phyloP scores from a whole-genome alignment of 2,329 filamentous ascomycete genomes.

The Fusarium oxysporum region DNA sequence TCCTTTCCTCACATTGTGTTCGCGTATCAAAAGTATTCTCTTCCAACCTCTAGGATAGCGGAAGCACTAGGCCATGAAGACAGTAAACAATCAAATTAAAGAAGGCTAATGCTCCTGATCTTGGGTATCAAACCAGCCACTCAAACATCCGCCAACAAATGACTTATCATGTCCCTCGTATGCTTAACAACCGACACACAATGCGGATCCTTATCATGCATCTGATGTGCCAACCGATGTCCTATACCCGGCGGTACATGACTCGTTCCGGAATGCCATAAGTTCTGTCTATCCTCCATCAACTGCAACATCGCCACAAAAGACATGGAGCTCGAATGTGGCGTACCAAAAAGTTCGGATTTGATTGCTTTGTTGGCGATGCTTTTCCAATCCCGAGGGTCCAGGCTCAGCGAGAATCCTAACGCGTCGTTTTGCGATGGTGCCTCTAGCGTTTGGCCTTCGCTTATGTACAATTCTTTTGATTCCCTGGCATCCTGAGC shows the following conservation, averaged over 20 bases:
- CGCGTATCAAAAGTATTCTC: too few relatives aligned
- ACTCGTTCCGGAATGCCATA: constrained; percentile 40
- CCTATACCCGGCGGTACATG: constrained; percentile 12
- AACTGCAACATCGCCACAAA: constrained; percentile 35
- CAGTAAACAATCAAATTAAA: not conserved
- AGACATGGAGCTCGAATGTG: not conserved
- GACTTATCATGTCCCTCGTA: constrained; percentile 33
- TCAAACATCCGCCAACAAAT: constrained; percentile 26
- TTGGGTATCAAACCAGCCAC: constrained; percentile 4
- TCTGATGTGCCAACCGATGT: constrained; percentile 13
- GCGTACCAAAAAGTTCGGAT: constrained; percentile 31
- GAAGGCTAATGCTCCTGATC: not conserved
- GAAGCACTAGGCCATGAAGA: not conserved
- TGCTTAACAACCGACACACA: constrained; percentile 43
- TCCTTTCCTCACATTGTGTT: not conserved
- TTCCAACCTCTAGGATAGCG: not conserved
- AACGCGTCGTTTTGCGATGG: not conserved
- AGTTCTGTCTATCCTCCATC: constrained; percentile 42
- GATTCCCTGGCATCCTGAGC: constrained; percentile 28
- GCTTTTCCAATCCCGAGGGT: constrained; percentile 32
- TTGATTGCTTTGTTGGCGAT: constrained; percentile 40
- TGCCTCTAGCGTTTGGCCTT: not conserved
- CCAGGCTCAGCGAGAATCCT: constrained; percentile 26
- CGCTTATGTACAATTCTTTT: constrained; percentile 30
- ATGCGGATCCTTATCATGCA: constrained; percentile 36